Percentiles rank a stretch among this genome's conserved stretches.
Conservation (phyloP, 768 basidiomycete species). For the Piloderma croceum region DNA sequence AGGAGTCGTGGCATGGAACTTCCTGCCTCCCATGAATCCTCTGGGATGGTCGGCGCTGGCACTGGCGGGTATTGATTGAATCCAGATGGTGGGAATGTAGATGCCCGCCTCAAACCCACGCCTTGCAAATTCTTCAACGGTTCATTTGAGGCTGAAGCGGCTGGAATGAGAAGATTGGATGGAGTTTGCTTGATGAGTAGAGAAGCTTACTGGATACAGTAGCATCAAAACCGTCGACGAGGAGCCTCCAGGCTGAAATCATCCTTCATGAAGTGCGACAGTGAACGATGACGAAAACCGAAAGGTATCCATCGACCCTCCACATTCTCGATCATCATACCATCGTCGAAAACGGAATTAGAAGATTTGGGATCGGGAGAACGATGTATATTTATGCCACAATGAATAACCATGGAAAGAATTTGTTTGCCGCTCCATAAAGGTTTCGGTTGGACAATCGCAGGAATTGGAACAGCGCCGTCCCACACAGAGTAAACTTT, state of each 20-base stretch:
- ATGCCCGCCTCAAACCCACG: no score
- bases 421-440: constrained; percentile 99
- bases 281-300: constrained; percentile 92
- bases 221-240: no score
- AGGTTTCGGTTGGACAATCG: constrained; percentile 94
- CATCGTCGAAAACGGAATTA: constrained; percentile 86
- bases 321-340: constrained; percentile 95
- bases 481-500: constrained; percentile 99
- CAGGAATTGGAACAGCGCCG: constrained; percentile 84
- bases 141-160: no score
- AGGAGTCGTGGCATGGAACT: no score
- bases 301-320: constrained; percentile 98
- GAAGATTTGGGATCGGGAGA: constrained; percentile 72
- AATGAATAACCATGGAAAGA: constrained; percentile 84
- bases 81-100: no score
- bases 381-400: constrained; percentile 90
- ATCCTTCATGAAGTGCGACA: constrained; percentile 98
- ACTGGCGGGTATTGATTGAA: no score
- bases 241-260: constrained; percentile 97
- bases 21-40: no score
- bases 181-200: no score
- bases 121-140: no score
- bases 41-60: no score
- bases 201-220: no score
- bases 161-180: no score